Percentiles rank a stretch among this genome's conserved stretches.
These are phyloP conservation scores for Arthrobotrys musiformis DNA, from an alignment of 2,329 filamentous ascomycete species.

Conservation along the genomic window DNA sequence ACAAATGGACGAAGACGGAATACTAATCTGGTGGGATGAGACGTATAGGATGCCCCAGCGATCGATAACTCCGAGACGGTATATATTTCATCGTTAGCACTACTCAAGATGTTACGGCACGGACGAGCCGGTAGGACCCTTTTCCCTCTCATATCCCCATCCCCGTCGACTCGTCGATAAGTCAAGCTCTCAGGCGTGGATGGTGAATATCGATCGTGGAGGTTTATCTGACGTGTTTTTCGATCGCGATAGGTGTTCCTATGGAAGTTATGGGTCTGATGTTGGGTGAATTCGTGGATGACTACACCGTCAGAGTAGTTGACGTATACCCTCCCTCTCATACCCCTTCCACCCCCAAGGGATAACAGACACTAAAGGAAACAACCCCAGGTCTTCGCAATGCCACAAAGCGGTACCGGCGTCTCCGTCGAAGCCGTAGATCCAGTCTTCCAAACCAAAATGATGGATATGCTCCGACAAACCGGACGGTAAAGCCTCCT, in stretches of 20 bases:
- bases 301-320: constrained; percentile 97
- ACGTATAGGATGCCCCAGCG: constrained; percentile 81
- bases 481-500: constrained; percentile 78
- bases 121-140: constrained; percentile 75
- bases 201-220: background rate
- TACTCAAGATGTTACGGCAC: constrained; percentile 98
- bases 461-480: constrained; percentile 99
- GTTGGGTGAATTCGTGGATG: constrained; percentile 98
- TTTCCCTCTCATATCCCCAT: background rate
- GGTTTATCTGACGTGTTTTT: constrained; percentile 1
- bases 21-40: background rate
- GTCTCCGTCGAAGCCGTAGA: constrained; percentile 99
- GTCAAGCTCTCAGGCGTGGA: no score
- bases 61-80: constrained; percentile 99
- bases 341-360: background rate
- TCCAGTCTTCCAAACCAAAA: constrained; percentile 98
- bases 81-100: constrained; percentile 95
- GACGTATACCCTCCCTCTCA: constrained; percentile 68
- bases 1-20: background rate
- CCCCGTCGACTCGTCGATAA: background rate
- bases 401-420: constrained; percentile 98
- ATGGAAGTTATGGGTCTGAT: constrained; percentile 99
- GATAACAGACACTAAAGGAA: background rate
- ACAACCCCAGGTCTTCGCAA: constrained; percentile 76
- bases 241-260: constrained; percentile 76